phyloP scores from a whole-genome alignment of 768 basidiomycete genomes.

The Polyporus arcularius region DNA sequence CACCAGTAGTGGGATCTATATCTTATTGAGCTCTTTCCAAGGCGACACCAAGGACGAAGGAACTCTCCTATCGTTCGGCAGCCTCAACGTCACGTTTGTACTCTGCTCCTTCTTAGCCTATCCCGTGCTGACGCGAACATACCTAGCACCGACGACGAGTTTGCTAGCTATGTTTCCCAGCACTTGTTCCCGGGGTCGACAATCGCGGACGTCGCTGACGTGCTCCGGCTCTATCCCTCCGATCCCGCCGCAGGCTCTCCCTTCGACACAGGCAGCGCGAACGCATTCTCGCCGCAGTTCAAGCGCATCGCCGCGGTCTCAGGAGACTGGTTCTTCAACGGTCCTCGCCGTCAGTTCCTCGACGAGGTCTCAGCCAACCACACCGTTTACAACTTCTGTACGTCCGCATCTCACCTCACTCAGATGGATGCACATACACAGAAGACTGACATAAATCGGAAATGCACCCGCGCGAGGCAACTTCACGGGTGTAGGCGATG shows the following conservation, averaged over 20 bases:
- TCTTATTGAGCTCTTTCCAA: neutral
- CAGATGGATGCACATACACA: neutral
- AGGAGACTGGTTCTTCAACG: constrained; percentile 32
- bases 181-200: constrained; percentile 28
- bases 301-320: constrained; percentile 32
- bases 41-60: constrained; percentile 54
- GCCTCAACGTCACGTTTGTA: constrained; percentile 31
- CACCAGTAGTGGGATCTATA: neutral
- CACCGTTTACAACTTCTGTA: constrained; percentile 21
- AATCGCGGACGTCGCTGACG: constrained; percentile 11
- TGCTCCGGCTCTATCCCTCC: constrained; percentile 25
- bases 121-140: too few relatives aligned
- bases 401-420: neutral
- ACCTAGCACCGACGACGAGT: constrained; percentile 26
- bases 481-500: constrained; percentile 2
- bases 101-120: neutral
- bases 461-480: constrained; percentile 1
- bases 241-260: constrained; percentile 51
- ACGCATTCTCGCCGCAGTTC: constrained; percentile 46
- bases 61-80: constrained; percentile 38
- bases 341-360: constrained; percentile 29
- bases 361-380: constrained; percentile 21
- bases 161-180: constrained; percentile 16
- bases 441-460: neutral
- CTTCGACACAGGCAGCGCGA: constrained; percentile 47